phyloP scores from a whole-genome alignment of 129 eudicot genomes.

The Glebionis coronaria region DNA sequence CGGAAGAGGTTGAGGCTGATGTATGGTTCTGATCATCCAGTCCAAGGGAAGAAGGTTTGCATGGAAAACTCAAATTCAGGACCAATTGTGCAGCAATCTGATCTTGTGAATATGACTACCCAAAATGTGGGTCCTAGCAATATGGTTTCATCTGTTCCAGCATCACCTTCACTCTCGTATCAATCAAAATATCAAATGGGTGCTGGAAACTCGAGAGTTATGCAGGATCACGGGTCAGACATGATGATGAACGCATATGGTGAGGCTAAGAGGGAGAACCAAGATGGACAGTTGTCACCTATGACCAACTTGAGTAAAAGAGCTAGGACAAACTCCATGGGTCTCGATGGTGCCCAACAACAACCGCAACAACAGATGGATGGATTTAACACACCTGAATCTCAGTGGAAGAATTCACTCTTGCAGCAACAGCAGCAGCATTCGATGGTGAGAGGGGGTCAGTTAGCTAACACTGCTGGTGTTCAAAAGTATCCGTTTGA shows the following conservation, averaged over 20 bases:
- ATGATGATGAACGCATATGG: slow-evolving; percentile 54
- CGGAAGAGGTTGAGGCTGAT: slow-evolving; percentile 65
- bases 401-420: slow-evolving; percentile 25
- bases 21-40: slow-evolving; percentile 40
- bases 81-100: slow-evolving; percentile 45
- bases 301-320: slow-evolving; percentile 52
- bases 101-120: slow-evolving; percentile 38
- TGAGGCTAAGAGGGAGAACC: slow-evolving; percentile 70
- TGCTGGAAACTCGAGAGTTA: slow-evolving; percentile 47
- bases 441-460: slow-evolving; percentile 58
- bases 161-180: slow-evolving; percentile 45
- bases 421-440: slow-evolving; percentile 75
- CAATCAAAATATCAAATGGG: slow-evolving; percentile 70
- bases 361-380: slow-evolving; percentile 71
- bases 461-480: slow-evolving; percentile 44
- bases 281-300: slow-evolving; percentile 67
- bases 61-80: slow-evolving; percentile 55
- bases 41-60: slow-evolving; percentile 65
- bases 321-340: slow-evolving; percentile 47
- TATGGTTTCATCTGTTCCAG: slow-evolving; percentile 48
- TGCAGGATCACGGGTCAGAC: slow-evolving; percentile 75
- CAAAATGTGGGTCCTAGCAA: slow-evolving; percentile 52
- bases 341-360: slow-evolving; percentile 53
- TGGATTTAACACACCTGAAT: slow-evolving; percentile 24
- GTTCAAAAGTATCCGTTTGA: slow-evolving; percentile 75